A percentile compares a stretch with the other conserved stretches of the same genome.
phyloP scores from a whole-genome alignment of 345 rosid genomes.

The Noccaea bulbosa region DNA sequence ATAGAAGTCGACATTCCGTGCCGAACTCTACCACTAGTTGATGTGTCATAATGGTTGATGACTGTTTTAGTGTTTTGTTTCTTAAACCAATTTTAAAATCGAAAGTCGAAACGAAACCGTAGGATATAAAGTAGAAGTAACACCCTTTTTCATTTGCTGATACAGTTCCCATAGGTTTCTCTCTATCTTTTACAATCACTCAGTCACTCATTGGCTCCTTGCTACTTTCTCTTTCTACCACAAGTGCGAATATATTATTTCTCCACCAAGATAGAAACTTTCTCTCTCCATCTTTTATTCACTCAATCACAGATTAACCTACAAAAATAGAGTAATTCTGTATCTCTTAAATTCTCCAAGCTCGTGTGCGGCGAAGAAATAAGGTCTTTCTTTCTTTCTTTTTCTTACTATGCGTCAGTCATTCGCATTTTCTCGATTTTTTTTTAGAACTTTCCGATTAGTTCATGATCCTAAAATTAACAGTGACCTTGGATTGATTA shows the following conservation, averaged over 20 bases:
- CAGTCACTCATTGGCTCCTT: background rate
- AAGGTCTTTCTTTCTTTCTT: conserved; percentile 19
- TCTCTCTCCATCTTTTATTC: too few species aligned
- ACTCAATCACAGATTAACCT: background rate
- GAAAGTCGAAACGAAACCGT: too few species aligned
- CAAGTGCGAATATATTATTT: conserved; percentile 9
- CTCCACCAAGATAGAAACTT: background rate
- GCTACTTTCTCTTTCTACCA: background rate
- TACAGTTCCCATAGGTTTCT: background rate
- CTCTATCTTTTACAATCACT: background rate
- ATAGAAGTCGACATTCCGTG: too few species aligned
- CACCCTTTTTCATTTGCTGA: background rate
- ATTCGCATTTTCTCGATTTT: background rate
- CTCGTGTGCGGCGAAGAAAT: conserved; percentile 13
- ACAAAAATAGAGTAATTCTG: background rate
- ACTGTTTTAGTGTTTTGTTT: background rate
- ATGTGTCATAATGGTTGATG: too few species aligned
- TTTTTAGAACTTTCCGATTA: background rate
- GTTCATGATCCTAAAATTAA: too few species aligned
- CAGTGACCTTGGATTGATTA: background rate
- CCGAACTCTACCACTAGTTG: too few species aligned
- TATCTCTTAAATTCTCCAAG: conserved; percentile 8
- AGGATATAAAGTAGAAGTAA: background rate
- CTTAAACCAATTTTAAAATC: background rate
- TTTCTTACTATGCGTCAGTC: background rate